phyloP scores from a whole-genome alignment of 2,329 filamentous ascomycete genomes.

The Trichoderma aggressivum region DNA sequence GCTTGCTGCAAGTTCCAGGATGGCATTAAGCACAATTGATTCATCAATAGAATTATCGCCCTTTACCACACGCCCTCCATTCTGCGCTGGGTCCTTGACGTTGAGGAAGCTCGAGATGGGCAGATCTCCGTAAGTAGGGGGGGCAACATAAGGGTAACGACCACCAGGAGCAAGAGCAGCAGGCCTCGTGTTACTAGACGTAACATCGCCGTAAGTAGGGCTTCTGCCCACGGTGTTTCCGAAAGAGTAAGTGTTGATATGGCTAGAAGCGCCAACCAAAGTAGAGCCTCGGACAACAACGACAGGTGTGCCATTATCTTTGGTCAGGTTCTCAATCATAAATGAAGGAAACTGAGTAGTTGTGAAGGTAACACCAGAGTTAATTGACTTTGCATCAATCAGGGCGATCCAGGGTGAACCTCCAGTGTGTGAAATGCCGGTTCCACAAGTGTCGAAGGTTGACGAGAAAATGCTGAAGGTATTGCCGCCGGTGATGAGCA shows the following conservation, averaged over 20 bases:
- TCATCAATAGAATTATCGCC: slow-evolving; percentile 41
- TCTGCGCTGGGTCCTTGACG: slow-evolving; percentile 38
- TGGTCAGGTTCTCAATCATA: slow-evolving; percentile 42
- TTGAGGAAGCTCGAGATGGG: slow-evolving; percentile 30
- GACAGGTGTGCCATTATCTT: slow-evolving; percentile 38
- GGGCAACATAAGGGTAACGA: slow-evolving; percentile 35
- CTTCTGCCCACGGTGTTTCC: slow-evolving; percentile 41
- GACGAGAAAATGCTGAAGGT: slow-evolving; percentile 41
- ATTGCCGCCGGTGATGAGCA: slow-evolving; percentile 31
- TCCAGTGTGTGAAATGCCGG: slow-evolving; percentile 35
- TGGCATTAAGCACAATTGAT: slow-evolving; percentile 35
- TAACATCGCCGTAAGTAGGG: slow-evolving; percentile 38
- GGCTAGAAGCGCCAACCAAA: slow-evolving; percentile 28
- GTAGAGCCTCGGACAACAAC: slow-evolving; percentile 33
- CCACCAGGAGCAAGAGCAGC: slow-evolving; percentile 37
- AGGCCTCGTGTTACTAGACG: slow-evolving; percentile 33
- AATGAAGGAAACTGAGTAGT: slow-evolving; percentile 40
- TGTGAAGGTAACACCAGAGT: slow-evolving; percentile 40
- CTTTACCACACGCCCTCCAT: slow-evolving; percentile 27
- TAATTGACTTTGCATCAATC: slow-evolving; percentile 39
- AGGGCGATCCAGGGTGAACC: slow-evolving; percentile 41
- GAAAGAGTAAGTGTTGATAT: slow-evolving; percentile 41
- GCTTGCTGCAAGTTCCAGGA: slow-evolving; percentile 37
- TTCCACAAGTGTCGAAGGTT: slow-evolving; percentile 40
- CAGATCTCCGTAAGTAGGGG: slow-evolving; percentile 38